Evolutionary conservation across 768 basidiomycete species (phyloP), one percentile per base, ranked within the genome.

Genomic region (Mycena floridula): DNA sequence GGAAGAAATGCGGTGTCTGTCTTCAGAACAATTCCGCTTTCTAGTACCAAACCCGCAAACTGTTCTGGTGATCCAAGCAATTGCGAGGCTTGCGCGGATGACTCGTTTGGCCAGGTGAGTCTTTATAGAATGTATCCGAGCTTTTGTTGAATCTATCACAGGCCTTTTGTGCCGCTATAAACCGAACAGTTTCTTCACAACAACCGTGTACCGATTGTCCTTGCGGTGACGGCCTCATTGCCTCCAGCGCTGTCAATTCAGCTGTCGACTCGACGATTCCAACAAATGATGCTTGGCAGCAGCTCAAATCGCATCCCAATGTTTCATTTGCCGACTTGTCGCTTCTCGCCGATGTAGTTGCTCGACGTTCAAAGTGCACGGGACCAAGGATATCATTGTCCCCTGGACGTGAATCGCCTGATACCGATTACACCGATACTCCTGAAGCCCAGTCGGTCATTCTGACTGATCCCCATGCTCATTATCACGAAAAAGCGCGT

Each of bases 51-150:
- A 21, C 47, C 55, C 13, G 56, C 63, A 27, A 74, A 63, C 25
- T 94, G 91, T 61, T 86, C 89, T 15, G 91, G 91, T 11, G 89
- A 94, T 56, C 91, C 91, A 2, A 72, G 76, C 7, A 91, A 92
- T 61, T 94, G 91, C 57, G 60, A 77, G 42, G 91, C 89, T 4
- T 94, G 91, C 58, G 83, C 82, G 4, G 83, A 87, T 54, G 91
- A 93, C 59, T 73, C 75, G 18, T 93, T 93, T 51, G 90, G 90
- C 8, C 83, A 85, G 56, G 32, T 35, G 13, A 35, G 32, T 35
- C 7, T 3, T 15, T 15, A 13, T 7, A 13, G 18, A 18, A 18
- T 7, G 32, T 15, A 35, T 35, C 32, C 32, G 18, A 35, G 18
- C 32, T 35, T 4, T 15, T 18, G 18, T 7, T 7, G 32, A 4